Evolutionary conservation across 371 early-diverging fungal species (phyloP), one percentile per base, ranked within the genome.

Genomic region (Capillidium rhysosporum): DNA sequence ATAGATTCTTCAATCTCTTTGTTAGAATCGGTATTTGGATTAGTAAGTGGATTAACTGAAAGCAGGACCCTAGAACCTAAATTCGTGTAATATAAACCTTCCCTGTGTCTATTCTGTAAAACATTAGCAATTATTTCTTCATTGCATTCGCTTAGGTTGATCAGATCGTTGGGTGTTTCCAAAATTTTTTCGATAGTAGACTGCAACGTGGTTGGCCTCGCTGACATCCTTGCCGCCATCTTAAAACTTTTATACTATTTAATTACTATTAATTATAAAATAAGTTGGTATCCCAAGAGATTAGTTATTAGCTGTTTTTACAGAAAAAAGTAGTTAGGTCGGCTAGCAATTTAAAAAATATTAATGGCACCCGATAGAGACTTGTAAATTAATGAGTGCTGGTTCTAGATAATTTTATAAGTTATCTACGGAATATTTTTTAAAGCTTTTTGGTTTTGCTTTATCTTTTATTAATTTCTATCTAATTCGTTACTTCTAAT

Each of bases 61-160:
- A 73, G 70, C 0, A 86, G 61, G 8, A 65, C 65, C 3, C 80
- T 71, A 40, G 67, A 60, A 30, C 77, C 74, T 54, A 84, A 68
- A 20, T 74, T 70, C 38, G 86, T 81, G 59, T 76, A 80, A 34
- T 74, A 66, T 46, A 65, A 66, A 39, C 73, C 76, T 45, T 69
- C 61, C 54, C 72, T 67, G 55, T 76, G 72, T 30, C 84, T 71
- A 40, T 69, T 69, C 25, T 64, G 56, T 28, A 86, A 62, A 40
- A 69, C 69, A 1, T 60, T 46, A 14, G 72, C 62, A 59, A 84
- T 57, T 26, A 63, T 61, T 34, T 75, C 76, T 7, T 18, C 43
- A 18, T 7, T 43, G 43, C 8, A 7, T 14, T 43, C 43, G 16
- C 5, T 7, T 18, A 43, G 43, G 16, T 18, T 21, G 5, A 21